A percentile compares a stretch with the other conserved stretches of the same genome.
phyloP scores from a whole-genome alignment of 441 rosid genomes.

The Pelargonium myrrhifolium region DNA sequence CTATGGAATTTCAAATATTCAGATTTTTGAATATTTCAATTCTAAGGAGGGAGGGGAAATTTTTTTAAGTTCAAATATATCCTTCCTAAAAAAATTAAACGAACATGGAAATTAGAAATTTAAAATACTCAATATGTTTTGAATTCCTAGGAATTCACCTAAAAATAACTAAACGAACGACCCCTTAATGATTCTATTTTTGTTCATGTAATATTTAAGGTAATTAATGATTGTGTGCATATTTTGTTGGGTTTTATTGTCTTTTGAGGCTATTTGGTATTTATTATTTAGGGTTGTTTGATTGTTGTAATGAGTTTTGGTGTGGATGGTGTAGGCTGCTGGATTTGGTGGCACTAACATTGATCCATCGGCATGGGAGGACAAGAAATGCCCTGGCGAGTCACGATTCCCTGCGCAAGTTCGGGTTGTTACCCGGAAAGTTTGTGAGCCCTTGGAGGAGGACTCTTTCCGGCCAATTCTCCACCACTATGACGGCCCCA shows the following conservation, averaged over 20 bases:
- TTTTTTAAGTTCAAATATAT: too few relatives aligned
- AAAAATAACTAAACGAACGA: too few relatives aligned
- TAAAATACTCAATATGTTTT: too few relatives aligned
- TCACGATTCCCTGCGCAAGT: constrained; percentile 99
- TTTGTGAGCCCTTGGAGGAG: constrained; percentile 84
- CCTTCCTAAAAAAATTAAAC: too few relatives aligned
- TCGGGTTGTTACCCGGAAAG: constrained; percentile 66
- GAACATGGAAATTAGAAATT: too few relatives aligned
- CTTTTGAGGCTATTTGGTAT: background rate
- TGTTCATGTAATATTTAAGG: too few relatives aligned
- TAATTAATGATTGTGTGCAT: too few relatives aligned
- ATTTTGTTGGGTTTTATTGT: background rate
- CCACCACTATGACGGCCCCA: constrained; percentile 96
- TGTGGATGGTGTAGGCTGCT: constrained; percentile 44
- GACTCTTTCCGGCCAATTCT: constrained; percentile 95
- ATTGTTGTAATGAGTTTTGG: background rate
- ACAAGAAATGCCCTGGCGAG: constrained; percentile 86
- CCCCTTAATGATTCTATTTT: too few relatives aligned
- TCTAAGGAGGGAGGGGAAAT: too few relatives aligned
- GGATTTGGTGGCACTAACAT: constrained; percentile 93
- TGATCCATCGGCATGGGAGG: constrained; percentile 87
- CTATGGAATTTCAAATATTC: too few relatives aligned
- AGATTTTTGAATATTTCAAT: too few relatives aligned
- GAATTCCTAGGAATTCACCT: too few relatives aligned
- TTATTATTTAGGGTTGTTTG: background rate